These are phyloP conservation scores for Termitomyces sp. DNA, from an alignment of 768 basidiomycete genomes.

Conservation along the genomic window DNA sequence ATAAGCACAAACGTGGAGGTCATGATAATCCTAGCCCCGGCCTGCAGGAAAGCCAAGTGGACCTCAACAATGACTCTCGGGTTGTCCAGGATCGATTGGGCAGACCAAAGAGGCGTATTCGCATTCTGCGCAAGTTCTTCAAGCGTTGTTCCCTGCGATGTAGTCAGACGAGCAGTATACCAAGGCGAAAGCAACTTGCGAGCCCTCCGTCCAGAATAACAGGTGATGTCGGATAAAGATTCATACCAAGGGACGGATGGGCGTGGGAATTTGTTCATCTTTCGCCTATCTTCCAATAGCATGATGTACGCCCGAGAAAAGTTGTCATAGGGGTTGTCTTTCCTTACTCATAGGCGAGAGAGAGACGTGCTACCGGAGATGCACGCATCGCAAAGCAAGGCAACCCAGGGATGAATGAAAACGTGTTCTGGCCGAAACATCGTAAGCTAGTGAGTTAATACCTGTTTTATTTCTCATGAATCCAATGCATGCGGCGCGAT, in stretches of 20 bases:
- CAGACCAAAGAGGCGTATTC: slow-evolving; percentile 66
- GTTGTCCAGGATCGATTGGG: slow-evolving; percentile 48
- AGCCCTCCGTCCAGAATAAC: slow-evolving; percentile 42
- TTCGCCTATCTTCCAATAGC: too few species aligned
- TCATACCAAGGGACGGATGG: too few species aligned
- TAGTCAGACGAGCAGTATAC: neutral
- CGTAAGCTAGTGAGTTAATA: neutral
- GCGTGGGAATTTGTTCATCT: too few species aligned
- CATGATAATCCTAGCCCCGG: slow-evolving; percentile 61
- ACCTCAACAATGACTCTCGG: slow-evolving; percentile 49
- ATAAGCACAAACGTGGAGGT: slow-evolving; percentile 52
- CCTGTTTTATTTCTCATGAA: neutral
- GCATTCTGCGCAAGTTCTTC: slow-evolving; percentile 46
- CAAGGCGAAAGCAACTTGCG: slow-evolving; percentile 22
- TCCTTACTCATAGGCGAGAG: too few species aligned
- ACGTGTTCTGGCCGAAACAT: too few species aligned
- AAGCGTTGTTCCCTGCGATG: slow-evolving; percentile 53
- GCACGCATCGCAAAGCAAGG: too few species aligned
- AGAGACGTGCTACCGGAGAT: too few species aligned
- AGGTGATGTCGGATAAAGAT: slow-evolving; percentile 9
- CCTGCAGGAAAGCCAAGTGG: slow-evolving; percentile 57
- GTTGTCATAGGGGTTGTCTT: too few species aligned
- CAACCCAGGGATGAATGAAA: too few species aligned
- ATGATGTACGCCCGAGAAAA: too few species aligned
- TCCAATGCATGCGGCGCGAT: neutral